Evolutionary conservation across 306 rosid species (phyloP).

Genomic region (Malus sylvestris): DNA sequence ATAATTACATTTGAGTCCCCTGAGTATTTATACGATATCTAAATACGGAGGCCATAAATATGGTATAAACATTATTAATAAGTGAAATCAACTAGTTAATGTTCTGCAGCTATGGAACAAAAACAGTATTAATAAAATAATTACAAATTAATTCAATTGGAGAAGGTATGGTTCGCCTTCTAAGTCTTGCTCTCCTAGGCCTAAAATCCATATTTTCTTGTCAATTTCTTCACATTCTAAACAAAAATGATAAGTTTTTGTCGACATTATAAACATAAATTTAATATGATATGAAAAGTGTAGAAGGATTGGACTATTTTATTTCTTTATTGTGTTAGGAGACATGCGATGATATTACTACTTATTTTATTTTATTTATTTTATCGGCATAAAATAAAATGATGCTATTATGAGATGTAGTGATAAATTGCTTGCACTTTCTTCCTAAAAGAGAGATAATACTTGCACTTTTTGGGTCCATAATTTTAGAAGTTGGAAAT

Average conservation of each 20-base stretch:
- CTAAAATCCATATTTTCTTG: background rate
- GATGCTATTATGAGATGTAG: background rate
- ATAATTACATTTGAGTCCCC: too few relatives aligned
- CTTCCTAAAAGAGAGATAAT: background rate
- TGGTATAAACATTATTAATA: background rate
- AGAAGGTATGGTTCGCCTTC: background rate
- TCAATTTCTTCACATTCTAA: background rate
- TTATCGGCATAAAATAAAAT: too few relatives aligned
- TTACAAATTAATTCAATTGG: background rate
- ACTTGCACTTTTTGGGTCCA: background rate
- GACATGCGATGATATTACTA: too few relatives aligned
- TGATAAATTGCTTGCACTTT: background rate
- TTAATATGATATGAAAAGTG: background rate
- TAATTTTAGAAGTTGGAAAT: background rate
- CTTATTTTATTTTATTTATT: too few relatives aligned
- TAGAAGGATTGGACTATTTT: background rate
- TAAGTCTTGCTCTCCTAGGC: background rate
- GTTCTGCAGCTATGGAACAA: background rate
- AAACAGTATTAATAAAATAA: background rate
- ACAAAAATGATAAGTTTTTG: background rate
- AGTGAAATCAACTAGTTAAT: background rate
- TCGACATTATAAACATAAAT: background rate
- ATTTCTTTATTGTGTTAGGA: background rate
- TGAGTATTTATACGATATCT: too few relatives aligned
- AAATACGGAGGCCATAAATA: too few relatives aligned